Percentiles rank a stretch among this genome's conserved stretches.
These are phyloP conservation scores for Alternaria brassicae DNA, from an alignment of 2,329 filamentous ascomycete species.

Conservation along the genomic window DNA sequence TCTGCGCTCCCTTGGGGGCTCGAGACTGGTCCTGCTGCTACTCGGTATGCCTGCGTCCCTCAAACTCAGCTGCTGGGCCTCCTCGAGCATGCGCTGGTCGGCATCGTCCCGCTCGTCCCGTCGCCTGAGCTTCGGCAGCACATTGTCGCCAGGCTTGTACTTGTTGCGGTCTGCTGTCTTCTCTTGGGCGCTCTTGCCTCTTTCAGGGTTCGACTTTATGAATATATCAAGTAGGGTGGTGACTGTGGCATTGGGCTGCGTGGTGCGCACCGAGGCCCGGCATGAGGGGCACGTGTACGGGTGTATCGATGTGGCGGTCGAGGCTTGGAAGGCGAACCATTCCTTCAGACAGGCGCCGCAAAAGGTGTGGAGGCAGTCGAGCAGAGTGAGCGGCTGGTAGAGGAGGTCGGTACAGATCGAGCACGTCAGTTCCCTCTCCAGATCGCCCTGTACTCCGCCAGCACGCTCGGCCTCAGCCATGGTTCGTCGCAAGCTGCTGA, in stretches of 20 bases:
- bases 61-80: conserved; percentile 76
- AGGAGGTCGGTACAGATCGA: conserved; percentile 97
- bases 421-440: conserved; percentile 94
- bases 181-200: conserved; percentile 73
- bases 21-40: conserved; percentile 51
- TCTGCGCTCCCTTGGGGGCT: conserved; percentile 40
- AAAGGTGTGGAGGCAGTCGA: conserved; percentile 94
- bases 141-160: conserved; percentile 82
- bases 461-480: conserved; percentile 46
- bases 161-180: conserved; percentile 76
- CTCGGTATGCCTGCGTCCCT: conserved; percentile 66
- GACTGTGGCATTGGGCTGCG: conserved; percentile 87
- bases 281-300: conserved; percentile 92
- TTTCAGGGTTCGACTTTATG: conserved; percentile 77
- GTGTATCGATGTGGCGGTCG: conserved; percentile 60
- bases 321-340: conserved; percentile 87
- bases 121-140: conserved; percentile 69
- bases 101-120: conserved; percentile 64
- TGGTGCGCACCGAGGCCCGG: conserved; percentile 83
- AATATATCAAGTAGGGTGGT: conserved; percentile 91
- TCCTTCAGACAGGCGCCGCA: conserved; percentile 95
- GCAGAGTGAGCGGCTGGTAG: conserved; percentile 86
- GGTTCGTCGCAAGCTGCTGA: conserved; percentile 12
- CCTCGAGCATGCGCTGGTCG: conserved; percentile 73
- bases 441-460: conserved; percentile 64